Base-by-base conservation (phyloP, 495 filamentous ascomycete genomes). In the Xylaria nigripes region DNA sequence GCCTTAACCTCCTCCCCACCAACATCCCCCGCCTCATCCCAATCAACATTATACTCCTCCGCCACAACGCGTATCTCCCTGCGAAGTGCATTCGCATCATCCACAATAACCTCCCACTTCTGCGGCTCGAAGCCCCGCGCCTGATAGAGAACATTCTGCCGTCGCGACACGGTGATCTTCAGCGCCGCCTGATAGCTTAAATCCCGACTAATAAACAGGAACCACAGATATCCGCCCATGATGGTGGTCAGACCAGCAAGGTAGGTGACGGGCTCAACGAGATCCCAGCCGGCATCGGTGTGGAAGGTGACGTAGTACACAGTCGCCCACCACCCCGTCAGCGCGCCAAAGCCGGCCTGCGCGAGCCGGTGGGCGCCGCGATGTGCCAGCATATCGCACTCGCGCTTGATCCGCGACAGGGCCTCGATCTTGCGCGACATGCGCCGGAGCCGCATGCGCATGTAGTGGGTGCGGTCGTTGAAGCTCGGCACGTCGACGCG, bases 151-250 rank as follows among this genome's bases (percentile, higher is more conserved):
- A 84, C 80, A 48, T 80, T 76, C 71, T 95, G 90, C 3, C 90
- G 76, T 18, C 83, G 71, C 40, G 79, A 87, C 32, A 96, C 85
- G 1, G 90, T 95, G 53, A 90, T 79, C 62, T 93, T 93, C 63
- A 95, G 78, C 21, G 89, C 89, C 6, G 84, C 83, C 54, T 84
- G 83, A 70, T 95, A 95, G 40, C 80, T 86, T 18, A 95, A 85
- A 70, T 95, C 90, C 41, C 88, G 82, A 69, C 91, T 95, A 66
- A 94, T 86, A 68, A 91, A 95, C 10, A 97, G 76, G 62, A 96
- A 96, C 86, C 90, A 96, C 57, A 94, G 71, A 59, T 96, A 97
- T 23, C 89, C 90, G 34, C 84, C 82, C 73, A 97, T 93, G 65
- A 95, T 78, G 15, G 86, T 89, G 6, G 82, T 80, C 56, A 95